A percentile compares a stretch with the other conserved stretches of the same genome.
These are phyloP conservation scores for Cyberlindnera mississippiensis DNA, from an alignment of 805 yeast genomes.

Conservation along the genomic window DNA sequence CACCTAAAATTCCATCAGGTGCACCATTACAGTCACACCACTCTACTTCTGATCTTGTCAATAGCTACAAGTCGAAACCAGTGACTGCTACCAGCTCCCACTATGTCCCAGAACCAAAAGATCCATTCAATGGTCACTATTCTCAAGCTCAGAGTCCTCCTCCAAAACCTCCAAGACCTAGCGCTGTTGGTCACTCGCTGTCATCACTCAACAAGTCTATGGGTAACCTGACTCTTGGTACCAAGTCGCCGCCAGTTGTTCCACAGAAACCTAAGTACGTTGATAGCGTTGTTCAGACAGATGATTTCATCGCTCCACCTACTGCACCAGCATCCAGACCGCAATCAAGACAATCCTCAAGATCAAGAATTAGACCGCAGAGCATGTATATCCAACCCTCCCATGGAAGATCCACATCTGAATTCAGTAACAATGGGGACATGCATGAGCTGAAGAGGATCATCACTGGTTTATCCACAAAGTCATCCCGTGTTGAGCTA, in stretches of 20 bases:
- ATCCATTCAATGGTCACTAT: constrained; percentile 6
- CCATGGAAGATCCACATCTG: constrained; percentile 9
- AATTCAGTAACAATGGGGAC: constrained; percentile 7
- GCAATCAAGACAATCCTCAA: constrained; percentile 2
- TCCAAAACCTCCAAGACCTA: constrained; percentile 22
- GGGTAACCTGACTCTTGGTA: constrained; percentile 19
- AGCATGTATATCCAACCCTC: constrained; percentile 32
- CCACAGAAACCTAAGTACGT: constrained; percentile 24
- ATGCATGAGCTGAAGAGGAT: constrained; percentile 24
- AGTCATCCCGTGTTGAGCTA: constrained; percentile 17
- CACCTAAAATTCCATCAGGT: constrained; percentile 2
- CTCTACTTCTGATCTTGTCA: constrained; percentile 7
- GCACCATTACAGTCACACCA: constrained; percentile 1
- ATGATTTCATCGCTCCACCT: constrained; percentile 5
- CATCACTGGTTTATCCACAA: constrained; percentile 25
- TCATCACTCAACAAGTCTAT: constrained; percentile 21
- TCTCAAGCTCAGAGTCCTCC: constrained; percentile 16
- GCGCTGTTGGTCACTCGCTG: not conserved
- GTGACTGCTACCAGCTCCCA: constrained; percentile 8
- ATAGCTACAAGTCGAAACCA: constrained; percentile 2
- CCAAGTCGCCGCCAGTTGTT: constrained; percentile 9
- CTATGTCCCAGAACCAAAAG: constrained; percentile 3
- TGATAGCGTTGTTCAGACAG: constrained; percentile 28
- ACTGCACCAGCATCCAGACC: not conserved
- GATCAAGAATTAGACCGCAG: constrained; percentile 23